Evolutionary conservation across 164 flowering plant genomes (phyloP).

Genomic region (Cinnamomum chago): DNA sequence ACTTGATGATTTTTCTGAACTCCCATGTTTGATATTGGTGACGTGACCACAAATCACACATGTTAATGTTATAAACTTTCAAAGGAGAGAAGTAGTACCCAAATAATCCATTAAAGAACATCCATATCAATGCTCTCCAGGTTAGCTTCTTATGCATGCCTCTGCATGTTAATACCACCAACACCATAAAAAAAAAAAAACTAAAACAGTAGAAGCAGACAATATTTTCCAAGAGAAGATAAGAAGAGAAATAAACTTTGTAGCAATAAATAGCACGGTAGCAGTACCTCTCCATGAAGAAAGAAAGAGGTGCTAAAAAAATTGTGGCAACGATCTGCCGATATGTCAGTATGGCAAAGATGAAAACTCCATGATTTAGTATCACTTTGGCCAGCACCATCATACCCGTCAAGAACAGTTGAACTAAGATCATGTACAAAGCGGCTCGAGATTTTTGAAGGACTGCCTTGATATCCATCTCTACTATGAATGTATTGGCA

Average conservation of each 20-base stretch:
- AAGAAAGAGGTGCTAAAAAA: constrained; percentile 46
- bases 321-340: constrained; percentile 48
- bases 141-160: constrained; percentile 16
- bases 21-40: no score
- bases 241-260: not conserved
- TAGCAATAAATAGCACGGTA: no score
- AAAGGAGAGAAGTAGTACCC: constrained; percentile 26
- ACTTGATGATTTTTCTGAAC: no score
- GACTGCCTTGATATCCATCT: not conserved
- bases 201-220: not conserved
- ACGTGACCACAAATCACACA: no score
- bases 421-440: constrained; percentile 44
- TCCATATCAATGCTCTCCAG: constrained; percentile 32
- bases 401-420: constrained; percentile 40
- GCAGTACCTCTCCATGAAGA: constrained; percentile 38
- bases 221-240: not conserved
- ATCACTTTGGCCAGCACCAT: constrained; percentile 39
- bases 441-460: constrained; percentile 1
- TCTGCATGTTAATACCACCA: constrained; percentile 16
- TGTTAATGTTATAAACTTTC: not conserved
- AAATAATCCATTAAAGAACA: constrained; percentile 30
- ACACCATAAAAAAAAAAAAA: not conserved
- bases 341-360: constrained; percentile 47
- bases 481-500: not conserved
- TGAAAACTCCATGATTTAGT: constrained; percentile 36